Evolutionary conservation across 495 filamentous ascomycete genomes (phyloP).

Genomic region (Umbilicaria muhlenbergii): DNA sequence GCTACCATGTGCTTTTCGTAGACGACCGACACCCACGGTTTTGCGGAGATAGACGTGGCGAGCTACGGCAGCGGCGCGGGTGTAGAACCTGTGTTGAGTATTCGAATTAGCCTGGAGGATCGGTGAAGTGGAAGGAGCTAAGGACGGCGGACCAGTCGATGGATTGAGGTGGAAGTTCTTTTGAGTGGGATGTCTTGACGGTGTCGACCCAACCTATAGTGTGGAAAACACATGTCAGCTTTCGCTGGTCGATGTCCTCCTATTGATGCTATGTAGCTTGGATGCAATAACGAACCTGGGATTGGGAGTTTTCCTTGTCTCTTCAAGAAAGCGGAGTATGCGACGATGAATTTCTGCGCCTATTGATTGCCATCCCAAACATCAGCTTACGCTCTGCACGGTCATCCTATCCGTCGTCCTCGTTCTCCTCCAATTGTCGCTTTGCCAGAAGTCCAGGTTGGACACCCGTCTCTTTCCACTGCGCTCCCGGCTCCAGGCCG

Average conservation of each 20-base stretch:
- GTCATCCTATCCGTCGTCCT: slow-evolving; percentile 40
- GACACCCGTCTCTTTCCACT: background rate
- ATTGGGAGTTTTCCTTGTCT: slow-evolving; percentile 97
- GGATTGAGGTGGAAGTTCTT: slow-evolving; percentile 94
- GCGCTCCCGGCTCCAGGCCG: background rate
- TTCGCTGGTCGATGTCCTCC: background rate
- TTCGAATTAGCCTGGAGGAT: background rate
- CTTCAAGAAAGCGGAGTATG: slow-evolving; percentile 96
- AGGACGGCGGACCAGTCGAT: slow-evolving; percentile 59
- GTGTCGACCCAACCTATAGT: slow-evolving; percentile 87
- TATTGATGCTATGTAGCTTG: too few relatives aligned
- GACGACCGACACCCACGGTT: slow-evolving; percentile 90
- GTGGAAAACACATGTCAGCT: slow-evolving; percentile 4
- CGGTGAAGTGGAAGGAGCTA: background rate
- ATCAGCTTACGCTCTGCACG: slow-evolving; percentile 45
- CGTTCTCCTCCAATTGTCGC: slow-evolving; percentile 22
- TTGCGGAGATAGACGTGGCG: slow-evolving; percentile 98
- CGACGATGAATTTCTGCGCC: slow-evolving; percentile 89
- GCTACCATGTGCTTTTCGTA: slow-evolving; percentile 83
- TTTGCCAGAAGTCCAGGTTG: background rate
- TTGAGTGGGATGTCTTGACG: slow-evolving; percentile 90
- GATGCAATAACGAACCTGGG: slow-evolving; percentile 42
- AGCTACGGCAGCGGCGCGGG: slow-evolving; percentile 87
- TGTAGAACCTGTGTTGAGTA: slow-evolving; percentile 57
- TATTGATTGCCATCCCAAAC: slow-evolving; percentile 32